These are phyloP conservation scores for Ogataea parapolymorpha DNA, from an alignment of 805 yeast species.

Conservation along the genomic window DNA sequence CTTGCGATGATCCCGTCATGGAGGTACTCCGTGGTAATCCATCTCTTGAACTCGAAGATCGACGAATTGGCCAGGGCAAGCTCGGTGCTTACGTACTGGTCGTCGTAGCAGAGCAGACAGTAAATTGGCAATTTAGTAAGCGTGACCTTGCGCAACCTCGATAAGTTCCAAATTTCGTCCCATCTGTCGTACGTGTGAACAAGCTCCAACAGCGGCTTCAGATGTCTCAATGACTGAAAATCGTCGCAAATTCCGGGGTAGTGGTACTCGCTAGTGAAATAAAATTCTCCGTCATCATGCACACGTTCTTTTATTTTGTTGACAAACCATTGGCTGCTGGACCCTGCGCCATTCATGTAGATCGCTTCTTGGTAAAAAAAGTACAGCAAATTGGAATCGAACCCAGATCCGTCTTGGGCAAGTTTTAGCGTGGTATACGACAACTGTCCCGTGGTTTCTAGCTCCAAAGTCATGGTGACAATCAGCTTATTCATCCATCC, in stretches of 20 bases:
- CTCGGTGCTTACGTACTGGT: slow-evolving; percentile 51
- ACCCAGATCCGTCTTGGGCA: slow-evolving; percentile 36
- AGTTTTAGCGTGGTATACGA: slow-evolving; percentile 36
- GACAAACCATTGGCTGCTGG: slow-evolving; percentile 48
- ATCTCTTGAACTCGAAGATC: slow-evolving; percentile 34
- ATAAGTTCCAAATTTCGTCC: slow-evolving; percentile 23
- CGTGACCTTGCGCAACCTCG: slow-evolving; percentile 20
- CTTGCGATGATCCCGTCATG: slow-evolving; percentile 48
- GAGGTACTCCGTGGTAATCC: slow-evolving; percentile 46
- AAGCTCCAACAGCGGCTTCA: slow-evolving; percentile 38
- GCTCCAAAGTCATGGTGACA: slow-evolving; percentile 38
- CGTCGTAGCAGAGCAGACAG: slow-evolving; percentile 47
- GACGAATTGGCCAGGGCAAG: slow-evolving; percentile 25
- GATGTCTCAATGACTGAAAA: slow-evolving; percentile 38
- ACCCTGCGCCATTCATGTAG: slow-evolving; percentile 43
- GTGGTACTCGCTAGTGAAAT: slow-evolving; percentile 50
- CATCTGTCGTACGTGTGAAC: slow-evolving; percentile 34
- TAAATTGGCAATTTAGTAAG: slow-evolving; percentile 38
- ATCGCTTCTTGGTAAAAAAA: slow-evolving; percentile 59
- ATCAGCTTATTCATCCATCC: slow-evolving; percentile 45
- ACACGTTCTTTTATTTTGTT: slow-evolving; percentile 33
- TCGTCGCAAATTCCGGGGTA: slow-evolving; percentile 50
- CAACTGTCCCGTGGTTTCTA: slow-evolving; percentile 35
- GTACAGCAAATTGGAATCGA: slow-evolving; percentile 53
- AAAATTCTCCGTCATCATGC: slow-evolving; percentile 5